Percentiles rank a stretch among this genome's conserved stretches.
phyloP scores from a whole-genome alignment of 257 asterid genomes.

The Gynochthodes officinalis region DNA sequence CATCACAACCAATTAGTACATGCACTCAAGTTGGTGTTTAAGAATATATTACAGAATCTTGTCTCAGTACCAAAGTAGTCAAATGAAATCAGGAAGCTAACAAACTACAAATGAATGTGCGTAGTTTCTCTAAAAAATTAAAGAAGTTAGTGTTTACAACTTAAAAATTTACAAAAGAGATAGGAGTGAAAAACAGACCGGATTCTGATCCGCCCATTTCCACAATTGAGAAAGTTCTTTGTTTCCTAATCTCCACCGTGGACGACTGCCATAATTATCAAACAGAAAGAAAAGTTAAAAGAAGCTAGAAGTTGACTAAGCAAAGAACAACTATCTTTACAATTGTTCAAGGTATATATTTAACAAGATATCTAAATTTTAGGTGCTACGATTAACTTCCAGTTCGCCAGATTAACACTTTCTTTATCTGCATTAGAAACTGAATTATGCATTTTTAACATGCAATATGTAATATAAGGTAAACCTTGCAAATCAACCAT shows the following conservation, averaged over 20 bases:
- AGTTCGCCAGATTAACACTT: neutral
- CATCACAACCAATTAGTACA: neutral
- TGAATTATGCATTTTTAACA: neutral
- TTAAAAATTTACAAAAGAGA: neutral
- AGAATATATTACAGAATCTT: neutral
- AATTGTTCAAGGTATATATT: neutral
- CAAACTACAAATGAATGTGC: neutral
- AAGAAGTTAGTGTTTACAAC: neutral
- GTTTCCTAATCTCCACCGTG: slow-evolving; percentile 96
- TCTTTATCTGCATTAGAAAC: neutral
- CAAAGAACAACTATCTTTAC: neutral
- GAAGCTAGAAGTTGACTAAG: neutral
- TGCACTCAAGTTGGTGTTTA: neutral
- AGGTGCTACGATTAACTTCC: neutral
- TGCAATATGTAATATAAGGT: neutral
- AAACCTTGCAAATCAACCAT: neutral
- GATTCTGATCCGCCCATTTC: slow-evolving; percentile 99
- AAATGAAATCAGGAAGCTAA: neutral
- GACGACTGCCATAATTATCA: slow-evolving; percentile 50
- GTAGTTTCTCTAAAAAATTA: neutral
- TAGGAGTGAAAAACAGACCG: slow-evolving; percentile 46
- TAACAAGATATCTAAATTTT: neutral
- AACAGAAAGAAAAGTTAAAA: slow-evolving; percentile 18
- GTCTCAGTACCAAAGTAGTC: neutral
- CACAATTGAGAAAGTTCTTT: slow-evolving; percentile 90